Evolutionary conservation across 2,329 filamentous ascomycete genomes (phyloP).

Genomic region (Sporothrix brasiliensis): DNA sequence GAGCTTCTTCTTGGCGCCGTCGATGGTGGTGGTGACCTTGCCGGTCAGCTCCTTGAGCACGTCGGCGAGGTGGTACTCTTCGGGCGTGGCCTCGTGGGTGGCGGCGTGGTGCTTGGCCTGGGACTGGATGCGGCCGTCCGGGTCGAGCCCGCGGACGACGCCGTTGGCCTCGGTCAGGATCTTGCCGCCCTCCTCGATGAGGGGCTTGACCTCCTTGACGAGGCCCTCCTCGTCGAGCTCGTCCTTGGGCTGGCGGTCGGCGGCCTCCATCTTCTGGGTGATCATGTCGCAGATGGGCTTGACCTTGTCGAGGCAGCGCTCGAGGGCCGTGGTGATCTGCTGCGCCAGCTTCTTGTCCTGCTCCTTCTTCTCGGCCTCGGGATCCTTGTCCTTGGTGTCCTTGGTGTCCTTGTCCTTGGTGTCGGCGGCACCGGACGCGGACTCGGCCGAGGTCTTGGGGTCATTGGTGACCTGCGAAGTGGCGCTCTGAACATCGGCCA

Average conservation of each 20-base stretch:
- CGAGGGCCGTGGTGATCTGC: conserved; percentile 72
- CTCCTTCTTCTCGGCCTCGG: conserved; percentile 48
- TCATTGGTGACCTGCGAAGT: neutral
- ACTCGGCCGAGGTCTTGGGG: neutral
- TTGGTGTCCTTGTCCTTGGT: neutral
- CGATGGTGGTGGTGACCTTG: conserved; percentile 78
- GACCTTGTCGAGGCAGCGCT: conserved; percentile 80
- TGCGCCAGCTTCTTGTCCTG: conserved; percentile 75
- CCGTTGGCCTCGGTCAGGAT: conserved; percentile 87
- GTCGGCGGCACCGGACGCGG: neutral
- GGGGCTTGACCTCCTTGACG: conserved; percentile 80
- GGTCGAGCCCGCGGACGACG: conserved; percentile 82
- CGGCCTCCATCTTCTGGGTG: conserved; percentile 49
- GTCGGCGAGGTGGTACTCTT: conserved; percentile 84
- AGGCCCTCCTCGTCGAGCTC: conserved; percentile 89
- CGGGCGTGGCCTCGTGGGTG: conserved; percentile 73
- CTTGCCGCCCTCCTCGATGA: conserved; percentile 82
- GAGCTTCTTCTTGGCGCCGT: conserved; percentile 87
- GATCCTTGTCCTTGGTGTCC: conserved; percentile 1
- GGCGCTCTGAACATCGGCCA: conserved; percentile 12
- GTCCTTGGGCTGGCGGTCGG: conserved; percentile 76
- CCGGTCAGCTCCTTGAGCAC: conserved; percentile 83
- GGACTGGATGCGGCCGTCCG: conserved; percentile 80
- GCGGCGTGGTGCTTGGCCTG: conserved; percentile 82
- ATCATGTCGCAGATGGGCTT: conserved; percentile 86